Evolutionary conservation across 768 basidiomycete genomes (phyloP).

Genomic region (Coprinellus micaceus): DNA sequence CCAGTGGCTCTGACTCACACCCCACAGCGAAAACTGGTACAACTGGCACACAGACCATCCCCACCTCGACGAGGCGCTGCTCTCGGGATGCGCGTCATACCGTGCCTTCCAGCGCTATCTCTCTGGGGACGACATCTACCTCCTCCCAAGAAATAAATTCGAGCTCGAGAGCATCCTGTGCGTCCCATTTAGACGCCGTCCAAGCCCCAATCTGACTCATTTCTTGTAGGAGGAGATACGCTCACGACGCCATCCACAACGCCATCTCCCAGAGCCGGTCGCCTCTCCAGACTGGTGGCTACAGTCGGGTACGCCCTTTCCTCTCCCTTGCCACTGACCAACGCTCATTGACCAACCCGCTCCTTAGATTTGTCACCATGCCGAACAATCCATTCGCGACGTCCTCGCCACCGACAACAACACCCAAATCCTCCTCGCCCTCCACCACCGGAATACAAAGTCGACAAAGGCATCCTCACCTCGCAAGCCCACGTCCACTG

Average conservation of each 20-base stretch:
- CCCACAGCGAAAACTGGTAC: conserved; percentile 58
- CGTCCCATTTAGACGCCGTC: conserved; percentile 24
- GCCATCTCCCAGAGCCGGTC: conserved; percentile 68
- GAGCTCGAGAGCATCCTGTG: conserved; percentile 75
- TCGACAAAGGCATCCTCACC: conserved; percentile 17
- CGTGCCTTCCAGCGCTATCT: conserved; percentile 74
- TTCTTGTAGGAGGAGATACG: conserved; percentile 59
- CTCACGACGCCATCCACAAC: conserved; percentile 80
- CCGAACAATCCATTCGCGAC: conserved; percentile 64
- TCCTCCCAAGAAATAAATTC: conserved; percentile 57
- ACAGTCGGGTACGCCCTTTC: conserved; percentile 37
- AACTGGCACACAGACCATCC: conserved; percentile 71
- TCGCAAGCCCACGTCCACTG: conserved; percentile 29
- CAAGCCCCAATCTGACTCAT: conserved; percentile 9
- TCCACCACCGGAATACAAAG: conserved; percentile 41
- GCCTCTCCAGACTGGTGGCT: conserved; percentile 52
- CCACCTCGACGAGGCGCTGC: conserved; percentile 66
- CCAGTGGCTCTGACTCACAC: conserved; percentile 13
- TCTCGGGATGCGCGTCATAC: conserved; percentile 79
- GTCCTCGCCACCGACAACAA: conserved; percentile 73
- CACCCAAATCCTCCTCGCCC: conserved; percentile 54
- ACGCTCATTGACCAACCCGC: conserved; percentile 3
- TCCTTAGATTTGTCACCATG: conserved; percentile 61
- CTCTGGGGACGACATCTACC: conserved; percentile 64
- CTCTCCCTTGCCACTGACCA: background rate